These are phyloP conservation scores for Acacia acuminata DNA, from an alignment of 306 rosid species.

Conservation along the genomic window DNA sequence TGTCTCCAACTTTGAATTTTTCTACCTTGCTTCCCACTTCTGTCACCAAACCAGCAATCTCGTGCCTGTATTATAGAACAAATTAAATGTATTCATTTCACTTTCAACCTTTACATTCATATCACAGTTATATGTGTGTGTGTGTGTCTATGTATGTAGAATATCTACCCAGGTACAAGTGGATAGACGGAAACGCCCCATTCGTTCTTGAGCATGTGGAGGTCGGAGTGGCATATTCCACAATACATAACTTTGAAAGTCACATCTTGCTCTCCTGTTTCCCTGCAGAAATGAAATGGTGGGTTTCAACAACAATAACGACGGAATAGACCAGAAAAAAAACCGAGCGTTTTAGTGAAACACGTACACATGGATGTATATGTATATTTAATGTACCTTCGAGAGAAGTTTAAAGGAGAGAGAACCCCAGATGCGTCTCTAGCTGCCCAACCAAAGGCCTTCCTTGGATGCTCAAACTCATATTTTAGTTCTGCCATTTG, in stretches of 20 bases:
- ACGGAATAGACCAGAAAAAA: not conserved
- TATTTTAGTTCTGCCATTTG: slow-evolving; percentile 8
- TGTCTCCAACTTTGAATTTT: slow-evolving; percentile 45
- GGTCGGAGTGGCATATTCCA: slow-evolving; percentile 49
- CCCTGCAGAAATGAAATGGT: not conserved
- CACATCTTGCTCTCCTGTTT: slow-evolving; percentile 35
- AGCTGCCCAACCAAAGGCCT: slow-evolving; percentile 58
- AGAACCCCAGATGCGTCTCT: slow-evolving; percentile 40
- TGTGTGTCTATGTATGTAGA: too few relatives aligned
- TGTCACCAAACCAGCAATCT: slow-evolving; percentile 48
- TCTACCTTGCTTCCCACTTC: slow-evolving; percentile 50
- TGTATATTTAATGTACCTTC: slow-evolving; percentile 29
- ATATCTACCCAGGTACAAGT: too few relatives aligned
- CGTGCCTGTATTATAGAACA: slow-evolving; percentile 30
- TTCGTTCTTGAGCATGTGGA: slow-evolving; percentile 36
- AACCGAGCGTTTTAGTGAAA: not conserved
- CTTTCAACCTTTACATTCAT: too few relatives aligned
- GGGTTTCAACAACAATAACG: not conserved
- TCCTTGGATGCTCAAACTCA: slow-evolving; percentile 42
- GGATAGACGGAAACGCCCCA: slow-evolving; percentile 7
- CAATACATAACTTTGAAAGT: slow-evolving; percentile 40
- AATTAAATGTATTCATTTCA: not conserved
- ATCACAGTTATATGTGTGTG: too few relatives aligned
- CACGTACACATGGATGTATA: not conserved
- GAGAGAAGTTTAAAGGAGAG: slow-evolving; percentile 48